A percentile compares a stretch with the other conserved stretches of the same genome.
These are phyloP conservation scores for Globisporangium camurandrum DNA, from an alignment of 352 stramenopile species.

Conservation along the genomic window DNA sequence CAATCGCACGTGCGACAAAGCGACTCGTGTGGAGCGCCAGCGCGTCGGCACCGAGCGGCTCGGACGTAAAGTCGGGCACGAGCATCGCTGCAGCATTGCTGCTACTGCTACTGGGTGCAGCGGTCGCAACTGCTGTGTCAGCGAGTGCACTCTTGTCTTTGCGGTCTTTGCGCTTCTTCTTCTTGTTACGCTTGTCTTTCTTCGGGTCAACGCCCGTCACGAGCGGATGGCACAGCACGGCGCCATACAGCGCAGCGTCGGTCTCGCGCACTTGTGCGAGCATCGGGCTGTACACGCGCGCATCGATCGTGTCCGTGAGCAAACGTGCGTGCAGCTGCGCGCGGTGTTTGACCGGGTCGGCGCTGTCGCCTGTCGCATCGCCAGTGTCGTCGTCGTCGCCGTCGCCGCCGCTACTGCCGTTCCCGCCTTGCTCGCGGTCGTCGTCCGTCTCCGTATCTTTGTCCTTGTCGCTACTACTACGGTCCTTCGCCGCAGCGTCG, in stretches of 20 bases:
- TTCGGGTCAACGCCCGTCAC: slow-evolving; percentile 69
- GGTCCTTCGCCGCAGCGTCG: slow-evolving; percentile 43
- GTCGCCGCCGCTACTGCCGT: slow-evolving; percentile 44
- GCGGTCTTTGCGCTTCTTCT: slow-evolving; percentile 80
- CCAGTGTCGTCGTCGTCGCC: slow-evolving; percentile 61
- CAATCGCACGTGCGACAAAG: slow-evolving; percentile 72
- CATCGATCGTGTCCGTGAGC: slow-evolving; percentile 62
- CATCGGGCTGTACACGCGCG: slow-evolving; percentile 73
- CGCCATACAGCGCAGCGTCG: slow-evolving; percentile 75
- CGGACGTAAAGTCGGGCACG: slow-evolving; percentile 53
- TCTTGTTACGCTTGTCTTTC: slow-evolving; percentile 59
- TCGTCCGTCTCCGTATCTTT: slow-evolving; percentile 57
- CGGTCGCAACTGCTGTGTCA: too few species aligned
- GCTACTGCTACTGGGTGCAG: slow-evolving; percentile 8
- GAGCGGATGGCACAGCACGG: slow-evolving; percentile 79
- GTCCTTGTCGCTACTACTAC: slow-evolving; percentile 53
- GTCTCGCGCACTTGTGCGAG: slow-evolving; percentile 68
- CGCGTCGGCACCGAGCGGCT: slow-evolving; percentile 41
- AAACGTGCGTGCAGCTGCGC: slow-evolving; percentile 46
- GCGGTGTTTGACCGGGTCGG: slow-evolving; percentile 35
- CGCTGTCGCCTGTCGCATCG: slow-evolving; percentile 30
- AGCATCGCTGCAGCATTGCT: slow-evolving; percentile 54
- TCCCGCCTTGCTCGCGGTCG: slow-evolving; percentile 53
- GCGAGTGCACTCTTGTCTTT: slow-evolving; percentile 61
- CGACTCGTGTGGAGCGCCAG: slow-evolving; percentile 57